Evolutionary conservation across 1,284 basidiomycete genomes (phyloP), one percentile per base, ranked within the genome.

Genomic region (Cerioporus squamosus): DNA sequence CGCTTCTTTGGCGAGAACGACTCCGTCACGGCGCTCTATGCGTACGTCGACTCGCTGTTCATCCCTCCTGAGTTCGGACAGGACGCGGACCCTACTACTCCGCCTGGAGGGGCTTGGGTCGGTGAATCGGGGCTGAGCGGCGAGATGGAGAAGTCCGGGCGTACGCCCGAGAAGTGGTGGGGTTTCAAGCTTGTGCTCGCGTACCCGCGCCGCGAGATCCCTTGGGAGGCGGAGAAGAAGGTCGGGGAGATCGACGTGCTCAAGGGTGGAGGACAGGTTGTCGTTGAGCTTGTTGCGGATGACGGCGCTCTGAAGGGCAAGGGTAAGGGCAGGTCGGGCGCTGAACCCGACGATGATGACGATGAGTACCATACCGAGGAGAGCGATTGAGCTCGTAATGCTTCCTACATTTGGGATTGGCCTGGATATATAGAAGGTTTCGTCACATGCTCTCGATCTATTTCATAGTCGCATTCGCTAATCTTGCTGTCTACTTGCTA

Each of bases 181-280:
- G 85, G 83, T 2, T 94, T 94, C 78, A 80, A 77, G 56, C 76
- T 94, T 39, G 83, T 83, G 22, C 78, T 81, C 4, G 80, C 89
- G 15, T 94, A 91, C 66, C 93, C 93, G 4, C 77, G 91, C 51
- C 75, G 77, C 49, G 85, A 87, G 70, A 80, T 93, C 49, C 77
- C 75, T 7, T 91, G 84, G 83, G 65, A 68, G 23, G 51, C 73
- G 0, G 73, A 67, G n/a, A 67, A 68, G 46, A 73, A 66, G 44
- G 72, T 93, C 7, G 76, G 72, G 2, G 80, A 82, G 12, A 75
- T 91, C 5, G 75, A 79, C 3, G 81, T 77, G 14, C 71, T 94
- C 50, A 79, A 77, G 60, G 84, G 82, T 22, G 90, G 82, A 4
- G 88, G 83, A 14, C 90, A 90, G 66, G 74, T 94, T 6, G 85